Percentiles rank a stretch among this genome's conserved stretches.
These are phyloP conservation scores for Datura wrightii DNA, from an alignment of 257 asterid species.

Conservation along the genomic window DNA sequence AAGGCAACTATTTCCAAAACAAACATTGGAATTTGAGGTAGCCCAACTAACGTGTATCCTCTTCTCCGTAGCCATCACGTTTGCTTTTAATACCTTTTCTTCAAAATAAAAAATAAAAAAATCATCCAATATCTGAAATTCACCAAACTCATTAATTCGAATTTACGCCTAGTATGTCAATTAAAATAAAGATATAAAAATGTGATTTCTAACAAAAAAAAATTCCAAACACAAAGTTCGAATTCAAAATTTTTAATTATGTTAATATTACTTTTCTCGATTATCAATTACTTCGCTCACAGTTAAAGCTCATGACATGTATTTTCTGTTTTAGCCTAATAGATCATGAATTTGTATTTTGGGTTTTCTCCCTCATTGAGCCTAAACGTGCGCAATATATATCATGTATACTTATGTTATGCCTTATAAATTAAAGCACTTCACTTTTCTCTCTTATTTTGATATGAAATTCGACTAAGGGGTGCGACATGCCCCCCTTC, in stretches of 20 bases:
- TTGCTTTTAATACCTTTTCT: not conserved
- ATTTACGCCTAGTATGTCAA: not conserved
- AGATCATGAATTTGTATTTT: not conserved
- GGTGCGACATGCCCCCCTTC: not conserved
- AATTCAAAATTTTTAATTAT: not conserved
- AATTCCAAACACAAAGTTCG: not conserved
- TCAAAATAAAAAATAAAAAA: not conserved
- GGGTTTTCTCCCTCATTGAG: not conserved
- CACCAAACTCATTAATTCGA: not conserved
- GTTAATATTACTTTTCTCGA: not conserved
- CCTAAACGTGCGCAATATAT: not conserved
- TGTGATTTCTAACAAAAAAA: accelerated
- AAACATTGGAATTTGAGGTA: not conserved
- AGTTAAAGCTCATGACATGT: not conserved
- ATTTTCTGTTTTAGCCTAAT: not conserved
- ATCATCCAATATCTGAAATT: not conserved
- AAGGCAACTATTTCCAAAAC: slow-evolving; percentile 4
- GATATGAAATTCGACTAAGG: not conserved
- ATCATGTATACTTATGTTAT: not conserved
- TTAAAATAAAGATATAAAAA: not conserved
- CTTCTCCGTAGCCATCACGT: slow-evolving; percentile 26
- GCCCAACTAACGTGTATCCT: not conserved
- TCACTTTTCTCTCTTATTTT: not conserved
- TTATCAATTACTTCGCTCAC: not conserved
- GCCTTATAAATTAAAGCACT: not conserved